Percentiles rank a stretch among this genome's conserved stretches.
These are phyloP conservation scores for Rhizopus microsporus DNA, from an alignment of 371 early-diverging fungal genomes.

Conservation along the genomic window DNA sequence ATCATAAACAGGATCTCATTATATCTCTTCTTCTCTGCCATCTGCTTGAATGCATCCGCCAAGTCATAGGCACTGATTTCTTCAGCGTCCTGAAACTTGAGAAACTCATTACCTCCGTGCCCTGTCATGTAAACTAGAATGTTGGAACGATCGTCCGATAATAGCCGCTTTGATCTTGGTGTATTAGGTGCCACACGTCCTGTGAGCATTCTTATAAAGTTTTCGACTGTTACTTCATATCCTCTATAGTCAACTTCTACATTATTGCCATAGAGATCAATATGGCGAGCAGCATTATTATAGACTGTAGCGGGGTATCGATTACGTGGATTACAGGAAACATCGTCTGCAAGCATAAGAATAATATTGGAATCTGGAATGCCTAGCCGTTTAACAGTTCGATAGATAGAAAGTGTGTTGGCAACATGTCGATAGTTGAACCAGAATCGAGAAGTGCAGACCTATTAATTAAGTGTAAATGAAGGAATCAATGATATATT, in stretches of 20 bases:
- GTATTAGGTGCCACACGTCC: constrained; percentile 78
- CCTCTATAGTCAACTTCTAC: constrained; percentile 98
- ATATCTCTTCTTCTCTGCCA: constrained; percentile 93
- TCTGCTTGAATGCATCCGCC: constrained; percentile 94
- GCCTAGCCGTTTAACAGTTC: constrained; percentile 96
- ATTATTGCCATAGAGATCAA: constrained; percentile 93
- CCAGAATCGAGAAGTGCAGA: constrained; percentile 97
- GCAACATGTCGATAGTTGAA: constrained; percentile 96
- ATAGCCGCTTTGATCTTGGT: constrained; percentile 87
- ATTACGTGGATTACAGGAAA: constrained; percentile 96
- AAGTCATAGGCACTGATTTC: constrained; percentile 93
- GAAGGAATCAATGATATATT: background rate
- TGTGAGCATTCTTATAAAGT: constrained; percentile 92
- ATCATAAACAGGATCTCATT: constrained; percentile 95
- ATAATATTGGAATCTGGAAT: constrained; percentile 98
- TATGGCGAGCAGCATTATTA: constrained; percentile 77
- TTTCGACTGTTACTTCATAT: constrained; percentile 97
- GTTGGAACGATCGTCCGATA: constrained; percentile 93
- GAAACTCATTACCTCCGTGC: constrained; percentile 96
- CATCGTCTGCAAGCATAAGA: constrained; percentile 97
- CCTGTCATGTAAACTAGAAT: constrained; percentile 97
- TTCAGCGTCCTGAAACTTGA: constrained; percentile 97
- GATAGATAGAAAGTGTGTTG: constrained; percentile 94
- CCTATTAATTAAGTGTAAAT: constrained; percentile 46
- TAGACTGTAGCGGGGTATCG: constrained; percentile 90